Base-by-base conservation (phyloP, 225 moss, liverwort and hornwort genomes). In the Physcomitrium patens region DNA sequence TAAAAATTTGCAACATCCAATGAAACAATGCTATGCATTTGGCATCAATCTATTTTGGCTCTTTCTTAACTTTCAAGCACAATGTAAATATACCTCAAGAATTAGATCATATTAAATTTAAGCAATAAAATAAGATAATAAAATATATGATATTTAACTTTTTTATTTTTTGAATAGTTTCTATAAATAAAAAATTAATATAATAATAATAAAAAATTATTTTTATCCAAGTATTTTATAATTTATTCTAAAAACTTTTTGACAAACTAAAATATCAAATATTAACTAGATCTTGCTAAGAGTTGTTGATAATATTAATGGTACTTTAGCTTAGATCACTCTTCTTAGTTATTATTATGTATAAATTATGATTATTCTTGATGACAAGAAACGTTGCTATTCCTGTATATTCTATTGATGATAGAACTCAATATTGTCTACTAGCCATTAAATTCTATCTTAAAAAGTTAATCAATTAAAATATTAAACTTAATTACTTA, bases 31-130 rank as follows among this genome's bases (percentile, higher is more conserved):
- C 49, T 12, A 1, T 6, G 52, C 22, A 3, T 10, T 46, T 81
- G 54, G 80, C 65, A 9, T 60, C 51, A 27, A 73, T 75, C 49
- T 6, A 1, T 0, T 73, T 50, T 71, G 69, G 76, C 0, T 73
- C 83, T 3, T 86, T 84, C 65, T 10, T 18, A 67, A 19, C 65
- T 26, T 76, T 86, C 18, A 78, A 81, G 9, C 12, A 31, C 22
- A 68, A 75, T 1, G 78, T 83, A 43, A 68, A 55, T 0, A 78
- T 76, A 0, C 76, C 86, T 17, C 43, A 3, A 0, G 62, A 52
- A 43, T 3, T 83, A 47, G 83, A 86, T 18, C 65, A 24, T 42
- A 13, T 1, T 0, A 78, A 9, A 14, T 0, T 17, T 0, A 75
- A 78, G 19, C 43, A 22, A 0, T 12, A 9, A 76, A 0, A 0